A percentile compares a stretch with the other conserved stretches of the same genome.
Evolutionary conservation across 1,284 basidiomycete species (phyloP).

Genomic region (Malassezia slooffiae): DNA sequence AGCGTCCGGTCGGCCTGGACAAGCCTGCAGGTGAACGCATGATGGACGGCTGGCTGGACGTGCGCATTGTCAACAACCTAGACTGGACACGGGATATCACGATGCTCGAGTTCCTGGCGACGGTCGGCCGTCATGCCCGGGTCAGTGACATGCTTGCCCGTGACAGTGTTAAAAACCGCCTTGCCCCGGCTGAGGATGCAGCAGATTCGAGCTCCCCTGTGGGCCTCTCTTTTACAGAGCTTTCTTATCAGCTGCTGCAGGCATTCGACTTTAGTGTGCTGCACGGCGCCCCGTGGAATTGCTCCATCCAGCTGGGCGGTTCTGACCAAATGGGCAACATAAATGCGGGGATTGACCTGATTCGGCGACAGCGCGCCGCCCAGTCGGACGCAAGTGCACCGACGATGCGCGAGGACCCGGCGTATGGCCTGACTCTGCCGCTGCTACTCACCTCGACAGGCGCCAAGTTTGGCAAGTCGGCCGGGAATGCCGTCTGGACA

Average conservation of each 20-base stretch:
- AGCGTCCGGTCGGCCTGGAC: not conserved
- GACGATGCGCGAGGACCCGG: conserved; percentile 40
- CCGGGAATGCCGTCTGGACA: conserved; percentile 84
- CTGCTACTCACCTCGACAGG: conserved; percentile 79
- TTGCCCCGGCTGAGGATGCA: conserved; percentile 3
- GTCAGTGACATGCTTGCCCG: conserved; percentile 81
- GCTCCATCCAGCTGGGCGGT: conserved; percentile 83
- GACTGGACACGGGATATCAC: conserved; percentile 66
- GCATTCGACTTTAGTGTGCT: conserved; percentile 86
- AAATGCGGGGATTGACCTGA: conserved; percentile 76
- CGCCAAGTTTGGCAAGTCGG: conserved; percentile 94
- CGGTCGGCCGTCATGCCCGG: conserved; percentile 67
- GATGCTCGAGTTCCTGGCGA: conserved; percentile 73
- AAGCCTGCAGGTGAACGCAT: conserved; percentile 2
- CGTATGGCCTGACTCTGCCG: conserved; percentile 82
- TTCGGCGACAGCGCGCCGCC: conserved; percentile 52
- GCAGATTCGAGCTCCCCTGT: conserved; percentile 37
- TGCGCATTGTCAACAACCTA: conserved; percentile 60
- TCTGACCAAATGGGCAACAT: conserved; percentile 99
- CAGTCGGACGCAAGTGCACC: conserved; percentile 16
- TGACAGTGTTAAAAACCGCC: conserved; percentile 62
- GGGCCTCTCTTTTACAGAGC: conserved; percentile 91
- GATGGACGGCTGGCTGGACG: conserved; percentile 6
- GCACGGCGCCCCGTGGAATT: conserved; percentile 54
- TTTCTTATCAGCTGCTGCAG: conserved; percentile 91